A percentile compares a stretch with the other conserved stretches of the same genome.
These are phyloP conservation scores for Fusarium nelsonii DNA, from an alignment of 2,329 filamentous ascomycete species.

Conservation along the genomic window DNA sequence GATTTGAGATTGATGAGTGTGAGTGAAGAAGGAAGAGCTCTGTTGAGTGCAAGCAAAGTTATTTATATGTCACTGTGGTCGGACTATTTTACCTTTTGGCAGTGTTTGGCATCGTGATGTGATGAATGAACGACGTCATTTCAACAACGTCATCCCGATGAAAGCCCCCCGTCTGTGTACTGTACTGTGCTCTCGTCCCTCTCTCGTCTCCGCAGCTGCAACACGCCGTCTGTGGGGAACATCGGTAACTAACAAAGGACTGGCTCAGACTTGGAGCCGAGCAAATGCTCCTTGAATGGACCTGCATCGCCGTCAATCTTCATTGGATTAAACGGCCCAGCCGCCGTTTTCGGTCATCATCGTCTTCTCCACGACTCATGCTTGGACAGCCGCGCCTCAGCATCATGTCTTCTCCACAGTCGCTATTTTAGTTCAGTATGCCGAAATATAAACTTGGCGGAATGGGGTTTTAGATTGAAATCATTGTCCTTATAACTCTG, in stretches of 20 bases:
- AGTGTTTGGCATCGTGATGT: conserved; percentile 36
- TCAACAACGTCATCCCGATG: conserved; percentile 36
- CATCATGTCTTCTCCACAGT: conserved; percentile 25
- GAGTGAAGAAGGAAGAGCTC: conserved; percentile 1
- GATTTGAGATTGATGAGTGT: conserved; percentile 7
- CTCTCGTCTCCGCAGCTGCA: conserved; percentile 14
- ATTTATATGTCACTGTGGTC: conserved; percentile 30
- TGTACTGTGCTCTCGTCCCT: neutral
- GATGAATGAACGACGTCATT: conserved; percentile 43
- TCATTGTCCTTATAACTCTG: neutral
- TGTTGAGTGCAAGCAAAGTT: conserved; percentile 3
- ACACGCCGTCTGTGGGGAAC: conserved; percentile 29
- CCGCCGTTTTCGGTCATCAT: conserved; percentile 8
- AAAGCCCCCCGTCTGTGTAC: conserved; percentile 1
- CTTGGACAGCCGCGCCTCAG: conserved; percentile 10
- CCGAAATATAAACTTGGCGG: conserved; percentile 5
- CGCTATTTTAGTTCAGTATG: conserved; percentile 13
- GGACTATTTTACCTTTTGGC: neutral
- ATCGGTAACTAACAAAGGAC: conserved; percentile 9
- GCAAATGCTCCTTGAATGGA: conserved; percentile 31
- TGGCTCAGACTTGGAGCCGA: conserved; percentile 4
- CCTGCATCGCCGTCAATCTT: conserved; percentile 23
- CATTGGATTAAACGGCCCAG: conserved; percentile 2
- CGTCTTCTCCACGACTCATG: conserved; percentile 6
- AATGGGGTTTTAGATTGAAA: neutral